Evolutionary conservation across 352 stramenopile species (phyloP).

Genomic region (Globisporangium radiosum): DNA sequence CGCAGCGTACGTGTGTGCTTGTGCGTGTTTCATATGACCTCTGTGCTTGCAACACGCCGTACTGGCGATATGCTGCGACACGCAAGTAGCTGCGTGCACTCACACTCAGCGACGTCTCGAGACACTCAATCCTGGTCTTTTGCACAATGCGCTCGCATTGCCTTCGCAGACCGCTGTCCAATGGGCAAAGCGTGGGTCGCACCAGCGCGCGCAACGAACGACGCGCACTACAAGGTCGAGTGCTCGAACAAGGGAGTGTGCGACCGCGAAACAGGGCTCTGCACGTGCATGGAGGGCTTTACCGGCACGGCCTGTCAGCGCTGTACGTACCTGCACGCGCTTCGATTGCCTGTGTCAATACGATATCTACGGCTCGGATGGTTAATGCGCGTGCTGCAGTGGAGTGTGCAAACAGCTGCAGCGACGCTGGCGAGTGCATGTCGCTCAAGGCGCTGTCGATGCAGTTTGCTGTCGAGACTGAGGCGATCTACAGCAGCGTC

Average conservation of each 20-base stretch:
- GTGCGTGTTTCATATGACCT: neutral
- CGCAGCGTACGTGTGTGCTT: slow-evolving; percentile 27
- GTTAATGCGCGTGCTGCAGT: slow-evolving; percentile 21
- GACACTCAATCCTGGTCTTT: neutral
- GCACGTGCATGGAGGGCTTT: slow-evolving; percentile 62
- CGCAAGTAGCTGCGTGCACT: neutral
- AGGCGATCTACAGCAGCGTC: slow-evolving; percentile 37
- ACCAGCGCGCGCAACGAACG: slow-evolving; percentile 35
- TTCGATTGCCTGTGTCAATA: neutral
- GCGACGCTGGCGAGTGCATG: slow-evolving; percentile 47
- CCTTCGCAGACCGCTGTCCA: slow-evolving; percentile 31
- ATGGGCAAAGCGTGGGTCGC: slow-evolving; percentile 51
- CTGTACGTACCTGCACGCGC: slow-evolving; percentile 29
- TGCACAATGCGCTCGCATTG: neutral
- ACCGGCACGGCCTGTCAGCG: slow-evolving; percentile 63
- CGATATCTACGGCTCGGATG: neutral
- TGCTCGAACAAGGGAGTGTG: slow-evolving; percentile 77
- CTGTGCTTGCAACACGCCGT: neutral
- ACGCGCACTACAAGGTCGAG: slow-evolving; percentile 60
- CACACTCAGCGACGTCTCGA: neutral
- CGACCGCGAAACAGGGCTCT: slow-evolving; percentile 40
- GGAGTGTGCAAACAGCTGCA: slow-evolving; percentile 37
- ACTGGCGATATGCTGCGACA: neutral
- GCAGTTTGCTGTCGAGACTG: slow-evolving; percentile 31
- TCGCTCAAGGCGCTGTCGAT: slow-evolving; percentile 57